These are phyloP conservation scores for Myriosclerotinia duriaeana DNA, from an alignment of 2,329 filamentous ascomycete species.

Conservation along the genomic window DNA sequence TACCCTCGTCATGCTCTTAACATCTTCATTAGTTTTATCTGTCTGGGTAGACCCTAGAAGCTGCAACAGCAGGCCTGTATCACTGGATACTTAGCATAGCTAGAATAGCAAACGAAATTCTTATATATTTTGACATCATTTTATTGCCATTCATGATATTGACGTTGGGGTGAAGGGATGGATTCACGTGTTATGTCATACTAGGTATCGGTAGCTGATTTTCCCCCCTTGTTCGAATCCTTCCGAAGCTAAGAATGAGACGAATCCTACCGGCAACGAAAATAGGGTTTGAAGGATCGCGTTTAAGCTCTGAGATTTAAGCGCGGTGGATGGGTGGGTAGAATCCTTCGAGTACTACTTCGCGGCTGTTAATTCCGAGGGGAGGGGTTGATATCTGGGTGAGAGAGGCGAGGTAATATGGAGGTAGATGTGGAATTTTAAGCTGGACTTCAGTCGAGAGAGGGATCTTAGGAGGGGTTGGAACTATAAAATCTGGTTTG, in stretches of 20 bases:
- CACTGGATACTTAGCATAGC: not conserved
- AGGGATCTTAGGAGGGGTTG: not conserved
- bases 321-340: not conserved
- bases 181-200: not conserved
- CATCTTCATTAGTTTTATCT: not conserved
- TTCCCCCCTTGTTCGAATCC: not conserved
- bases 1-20: not conserved
- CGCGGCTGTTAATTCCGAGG: not conserved
- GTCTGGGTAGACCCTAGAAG: not conserved
- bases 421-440: too few species aligned
- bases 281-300: conserved; percentile 8
- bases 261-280: not conserved
- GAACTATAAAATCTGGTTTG: not conserved
- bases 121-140: not conserved
- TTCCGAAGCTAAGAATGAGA: conserved; percentile 2
- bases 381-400: not conserved
- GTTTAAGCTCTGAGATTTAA: not conserved
- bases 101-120: not conserved
- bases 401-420: not conserved
- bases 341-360: not conserved
- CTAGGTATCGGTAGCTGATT: not conserved
- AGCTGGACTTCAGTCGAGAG: not conserved
- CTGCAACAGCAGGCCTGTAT: not conserved
- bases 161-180: not conserved
- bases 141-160: not conserved